Evolutionary conservation across 148 eudicot genomes (phyloP).

Genomic region (Rheum nobile): DNA sequence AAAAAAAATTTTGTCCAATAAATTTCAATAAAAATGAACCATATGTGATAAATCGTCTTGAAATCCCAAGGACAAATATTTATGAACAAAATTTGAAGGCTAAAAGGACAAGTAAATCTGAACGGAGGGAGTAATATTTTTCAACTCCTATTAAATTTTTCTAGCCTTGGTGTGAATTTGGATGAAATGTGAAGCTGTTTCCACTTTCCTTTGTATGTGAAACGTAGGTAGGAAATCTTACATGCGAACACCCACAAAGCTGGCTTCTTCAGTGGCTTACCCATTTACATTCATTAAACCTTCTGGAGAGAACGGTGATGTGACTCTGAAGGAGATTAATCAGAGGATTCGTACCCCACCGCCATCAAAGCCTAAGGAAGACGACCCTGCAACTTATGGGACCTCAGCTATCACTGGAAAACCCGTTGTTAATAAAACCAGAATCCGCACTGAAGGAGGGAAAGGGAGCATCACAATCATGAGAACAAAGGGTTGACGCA

Average conservation of each 20-base stretch:
- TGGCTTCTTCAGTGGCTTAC: conserved; percentile 59
- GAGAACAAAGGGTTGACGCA: conserved; percentile 83
- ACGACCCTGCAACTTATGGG: conserved; percentile 34
- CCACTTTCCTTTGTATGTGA: not conserved
- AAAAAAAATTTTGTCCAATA: too few relatives aligned
- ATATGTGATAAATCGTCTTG: too few relatives aligned
- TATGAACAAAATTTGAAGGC: too few relatives aligned
- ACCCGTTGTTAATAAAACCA: conserved; percentile 89
- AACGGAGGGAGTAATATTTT: too few relatives aligned
- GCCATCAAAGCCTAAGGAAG: conserved; percentile 40
- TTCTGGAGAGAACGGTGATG: conserved; percentile 57
- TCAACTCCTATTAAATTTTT: not conserved
- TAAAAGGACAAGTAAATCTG: too few relatives aligned
- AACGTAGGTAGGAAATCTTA: conserved; percentile 35
- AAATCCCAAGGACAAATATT: too few relatives aligned
- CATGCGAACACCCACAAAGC: conserved; percentile 54
- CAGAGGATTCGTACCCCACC: conserved; percentile 69
- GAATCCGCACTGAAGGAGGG: conserved; percentile 91
- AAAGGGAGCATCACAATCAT: conserved; percentile 93
- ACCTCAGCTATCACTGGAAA: conserved; percentile 91
- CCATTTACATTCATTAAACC: conserved; percentile 88
- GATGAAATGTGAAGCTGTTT: not conserved
- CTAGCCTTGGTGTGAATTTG: not conserved
- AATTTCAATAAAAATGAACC: too few relatives aligned
- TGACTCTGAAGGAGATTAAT: conserved; percentile 89